These are phyloP conservation scores for Cyberlindnera bimundalis DNA, from an alignment of 805 yeast genomes.

Conservation along the genomic window DNA sequence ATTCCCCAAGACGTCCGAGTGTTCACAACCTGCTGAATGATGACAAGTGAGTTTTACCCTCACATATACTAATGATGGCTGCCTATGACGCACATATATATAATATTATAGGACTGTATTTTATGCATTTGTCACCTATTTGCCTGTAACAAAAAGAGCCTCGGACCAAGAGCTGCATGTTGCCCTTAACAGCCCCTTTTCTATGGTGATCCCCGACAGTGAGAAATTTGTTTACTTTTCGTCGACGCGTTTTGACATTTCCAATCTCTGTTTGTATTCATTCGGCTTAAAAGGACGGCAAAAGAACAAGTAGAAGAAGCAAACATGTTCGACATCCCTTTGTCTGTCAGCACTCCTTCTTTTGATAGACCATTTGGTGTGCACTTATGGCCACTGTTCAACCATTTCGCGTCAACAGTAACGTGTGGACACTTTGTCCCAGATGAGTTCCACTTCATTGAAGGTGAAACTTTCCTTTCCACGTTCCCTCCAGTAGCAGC, in stretches of 20 bases:
- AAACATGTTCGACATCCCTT: not conserved
- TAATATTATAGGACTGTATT: no score
- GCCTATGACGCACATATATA: no score
- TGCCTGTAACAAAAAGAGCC: no score
- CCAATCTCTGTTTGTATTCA: not conserved
- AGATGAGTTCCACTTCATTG: slow-evolving; percentile 63
- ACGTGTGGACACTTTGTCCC: slow-evolving; percentile 57
- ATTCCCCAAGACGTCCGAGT: slow-evolving; percentile 2
- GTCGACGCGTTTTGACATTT: slow-evolving; percentile 4
- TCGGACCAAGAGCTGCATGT: not conserved
- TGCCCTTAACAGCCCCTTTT: no score
- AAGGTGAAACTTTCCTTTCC: slow-evolving; percentile 65
- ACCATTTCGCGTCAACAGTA: slow-evolving; percentile 40
- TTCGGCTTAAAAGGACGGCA: not conserved
- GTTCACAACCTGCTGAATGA: slow-evolving; percentile 9
- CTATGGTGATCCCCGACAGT: no score
- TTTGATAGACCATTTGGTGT: slow-evolving; percentile 79
- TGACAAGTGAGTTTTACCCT: no score
- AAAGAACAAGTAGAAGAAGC: not conserved
- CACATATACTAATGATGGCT: no score
- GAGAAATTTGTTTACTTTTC: slow-evolving; percentile 6
- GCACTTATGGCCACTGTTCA: slow-evolving; percentile 62
- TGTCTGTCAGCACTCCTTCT: slow-evolving; percentile 39
- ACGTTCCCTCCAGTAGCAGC: slow-evolving; percentile 55
- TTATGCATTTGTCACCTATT: no score